Conservation (phyloP, 2,329 filamentous ascomycete genomes). For the Samsoniella hepiali region DNA sequence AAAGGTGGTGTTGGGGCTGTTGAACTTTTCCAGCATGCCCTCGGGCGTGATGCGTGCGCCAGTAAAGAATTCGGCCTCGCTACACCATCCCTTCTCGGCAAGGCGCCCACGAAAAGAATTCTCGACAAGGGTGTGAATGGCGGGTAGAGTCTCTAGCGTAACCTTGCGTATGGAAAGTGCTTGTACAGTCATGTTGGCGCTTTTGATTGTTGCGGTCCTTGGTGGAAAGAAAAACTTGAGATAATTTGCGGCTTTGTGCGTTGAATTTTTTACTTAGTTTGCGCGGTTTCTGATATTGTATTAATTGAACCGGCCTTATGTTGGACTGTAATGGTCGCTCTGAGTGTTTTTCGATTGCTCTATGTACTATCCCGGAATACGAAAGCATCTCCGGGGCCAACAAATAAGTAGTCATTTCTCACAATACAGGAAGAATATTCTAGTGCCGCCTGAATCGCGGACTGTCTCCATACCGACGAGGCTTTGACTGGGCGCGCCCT, state of each 20-base stretch:
- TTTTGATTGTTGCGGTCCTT: background rate
- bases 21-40: constrained; percentile 39
- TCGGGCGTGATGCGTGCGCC: constrained; percentile 42
- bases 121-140: constrained; percentile 38
- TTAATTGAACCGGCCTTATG: background rate
- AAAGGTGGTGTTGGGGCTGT: constrained; percentile 33
- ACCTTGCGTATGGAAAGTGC: constrained; percentile 36
- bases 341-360: background rate
- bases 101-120: constrained; percentile 44
- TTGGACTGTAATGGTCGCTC: background rate
- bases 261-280: background rate
- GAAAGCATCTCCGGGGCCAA: background rate
- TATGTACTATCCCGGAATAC: background rate
- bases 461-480: background rate
- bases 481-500: constrained; percentile 1
- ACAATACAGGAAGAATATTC: background rate
- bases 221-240: background rate
- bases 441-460: background rate
- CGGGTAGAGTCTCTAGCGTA: constrained; percentile 30
- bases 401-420: background rate
- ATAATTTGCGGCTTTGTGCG: background rate
- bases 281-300: background rate
- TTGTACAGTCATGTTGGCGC: constrained; percentile 11
- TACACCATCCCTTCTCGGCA: constrained; percentile 44
- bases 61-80: constrained; percentile 42